A percentile compares a stretch with the other conserved stretches of the same genome.
Conservation (phyloP, 805 yeast species). For the Yarrowia deformans region DNA sequence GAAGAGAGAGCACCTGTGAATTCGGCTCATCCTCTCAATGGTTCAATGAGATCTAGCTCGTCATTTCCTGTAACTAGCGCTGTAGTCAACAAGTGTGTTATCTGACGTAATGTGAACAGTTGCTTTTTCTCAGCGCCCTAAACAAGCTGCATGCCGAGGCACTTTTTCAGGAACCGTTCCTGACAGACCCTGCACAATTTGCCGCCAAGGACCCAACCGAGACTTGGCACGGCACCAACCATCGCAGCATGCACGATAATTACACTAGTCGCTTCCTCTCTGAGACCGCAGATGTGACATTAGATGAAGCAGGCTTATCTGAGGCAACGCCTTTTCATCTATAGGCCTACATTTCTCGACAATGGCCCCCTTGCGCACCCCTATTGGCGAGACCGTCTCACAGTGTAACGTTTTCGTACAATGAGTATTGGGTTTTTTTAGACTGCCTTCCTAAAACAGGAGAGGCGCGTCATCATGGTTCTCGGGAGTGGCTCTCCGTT, state of each 20-base stretch:
- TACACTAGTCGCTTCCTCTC: too few relatives aligned
- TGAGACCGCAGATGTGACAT: conserved; percentile 6
- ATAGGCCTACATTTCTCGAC: too few relatives aligned
- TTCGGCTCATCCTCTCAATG: too few relatives aligned
- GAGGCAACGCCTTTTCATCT: background rate
- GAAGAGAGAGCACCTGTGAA: too few relatives aligned
- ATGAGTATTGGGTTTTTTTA: background rate
- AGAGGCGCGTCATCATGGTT: background rate
- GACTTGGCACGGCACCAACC: conserved; percentile 33
- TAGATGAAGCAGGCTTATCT: background rate
- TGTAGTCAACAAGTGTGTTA: background rate
- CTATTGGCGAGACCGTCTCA: background rate
- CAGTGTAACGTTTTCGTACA: background rate
- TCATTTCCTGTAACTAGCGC: too few relatives aligned
- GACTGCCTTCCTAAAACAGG: conserved; percentile 4
- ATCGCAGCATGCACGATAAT: too few relatives aligned
- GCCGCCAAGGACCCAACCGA: conserved; percentile 15
- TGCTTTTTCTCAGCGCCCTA: background rate
- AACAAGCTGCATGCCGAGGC: conserved; percentile 16
- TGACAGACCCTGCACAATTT: conserved; percentile 4
- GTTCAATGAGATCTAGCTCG: too few relatives aligned
- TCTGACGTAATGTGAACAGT: background rate
- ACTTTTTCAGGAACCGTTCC: conserved; percentile 29
- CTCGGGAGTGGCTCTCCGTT: background rate
- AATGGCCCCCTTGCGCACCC: background rate